Conservation (phyloP, 352 stramenopile species). For the Pythium aphanidermatum region DNA sequence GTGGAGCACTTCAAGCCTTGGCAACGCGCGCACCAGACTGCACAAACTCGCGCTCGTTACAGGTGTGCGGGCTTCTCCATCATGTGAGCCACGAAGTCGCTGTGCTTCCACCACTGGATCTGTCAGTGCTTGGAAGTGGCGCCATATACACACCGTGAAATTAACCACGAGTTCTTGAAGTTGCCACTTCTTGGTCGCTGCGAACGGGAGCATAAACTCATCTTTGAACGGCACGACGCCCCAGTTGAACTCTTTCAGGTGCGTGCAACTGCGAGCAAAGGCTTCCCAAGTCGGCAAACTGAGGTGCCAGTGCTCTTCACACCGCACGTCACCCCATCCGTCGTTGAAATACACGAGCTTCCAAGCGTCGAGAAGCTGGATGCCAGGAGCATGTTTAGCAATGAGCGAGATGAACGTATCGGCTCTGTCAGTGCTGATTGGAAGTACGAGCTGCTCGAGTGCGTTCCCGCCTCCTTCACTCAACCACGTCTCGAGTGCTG, state of each 20-base stretch:
- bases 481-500: slow-evolving; percentile 36
- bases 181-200: slow-evolving; percentile 28
- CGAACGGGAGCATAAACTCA: slow-evolving; percentile 41
- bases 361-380: slow-evolving; percentile 53
- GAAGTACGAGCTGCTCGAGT: slow-evolving; percentile 35
- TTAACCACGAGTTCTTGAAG: slow-evolving; percentile 20
- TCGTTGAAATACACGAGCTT: slow-evolving; percentile 49
- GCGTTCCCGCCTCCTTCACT: slow-evolving; percentile 22
- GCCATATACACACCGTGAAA: slow-evolving; percentile 12
- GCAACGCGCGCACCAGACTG: slow-evolving; percentile 9
- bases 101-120: slow-evolving; percentile 8
- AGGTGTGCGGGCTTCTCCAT: background rate
- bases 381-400: slow-evolving; percentile 32
- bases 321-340: slow-evolving; percentile 35
- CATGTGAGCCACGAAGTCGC: slow-evolving; percentile 7
- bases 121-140: slow-evolving; percentile 4
- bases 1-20: slow-evolving; percentile 4
- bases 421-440: slow-evolving; percentile 28
- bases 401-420: slow-evolving; percentile 36
- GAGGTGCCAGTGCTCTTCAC: slow-evolving; percentile 49
- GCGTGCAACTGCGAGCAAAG: slow-evolving; percentile 32
- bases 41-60: slow-evolving; percentile 10
- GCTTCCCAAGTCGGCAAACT: slow-evolving; percentile 28
- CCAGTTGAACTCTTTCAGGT: slow-evolving; percentile 56
- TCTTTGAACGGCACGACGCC: slow-evolving; percentile 44